Evolutionary conservation across 352 stramenopile genomes (phyloP), one percentile per base, ranked within the genome.

Genomic region (Phytophthora agathidicida): DNA sequence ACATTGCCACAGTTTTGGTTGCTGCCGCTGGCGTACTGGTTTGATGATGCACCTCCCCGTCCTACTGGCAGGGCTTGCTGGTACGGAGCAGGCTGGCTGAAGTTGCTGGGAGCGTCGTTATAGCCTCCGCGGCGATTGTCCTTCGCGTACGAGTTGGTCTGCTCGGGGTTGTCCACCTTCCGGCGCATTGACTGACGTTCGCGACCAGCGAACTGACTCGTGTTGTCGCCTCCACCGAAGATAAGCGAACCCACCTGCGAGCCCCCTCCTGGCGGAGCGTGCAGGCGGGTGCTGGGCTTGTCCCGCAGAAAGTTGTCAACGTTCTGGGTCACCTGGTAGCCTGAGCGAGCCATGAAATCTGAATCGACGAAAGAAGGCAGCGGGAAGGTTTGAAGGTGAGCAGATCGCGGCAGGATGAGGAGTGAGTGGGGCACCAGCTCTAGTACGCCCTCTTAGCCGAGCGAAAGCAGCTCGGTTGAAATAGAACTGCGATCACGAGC

Each of bases 1-100:
- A 96, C 87, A 52, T 97, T 97, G 32, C 91, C 91, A 10, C 69
- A 70, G 65, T 97, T 97, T 65, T 96, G 87, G 67, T 92, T 96
- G 35, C 76, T 65, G 10, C 88, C 88, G 7, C 43, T 79, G 7
- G 90, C 87, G 49, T 91, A 97, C 17, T 85, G 74, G 70, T 97
- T 97, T 9, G 87, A 96, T 17, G 87, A 96, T 35, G 58, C 35
- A 23, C 33, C 42, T 47, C 26, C 17, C 43, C 45, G 56, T 24
- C 39, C 26, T 13, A 38, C 24, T 14, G 45, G 59, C 38, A 73
- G 71, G 35, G 75, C 51, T 51, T 76, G 76, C 42, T 71, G 59
- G 26, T 6, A 16, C 20, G 42, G 37, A 31, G 47, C 30, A 49
- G 58, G 30, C 35, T 73, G 60, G 38, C 30, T 71, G 58, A 41